A percentile compares a stretch with the other conserved stretches of the same genome.
Evolutionary conservation across 257 asterid genomes (phyloP).

Genomic region (Fraxinus excelsior): DNA sequence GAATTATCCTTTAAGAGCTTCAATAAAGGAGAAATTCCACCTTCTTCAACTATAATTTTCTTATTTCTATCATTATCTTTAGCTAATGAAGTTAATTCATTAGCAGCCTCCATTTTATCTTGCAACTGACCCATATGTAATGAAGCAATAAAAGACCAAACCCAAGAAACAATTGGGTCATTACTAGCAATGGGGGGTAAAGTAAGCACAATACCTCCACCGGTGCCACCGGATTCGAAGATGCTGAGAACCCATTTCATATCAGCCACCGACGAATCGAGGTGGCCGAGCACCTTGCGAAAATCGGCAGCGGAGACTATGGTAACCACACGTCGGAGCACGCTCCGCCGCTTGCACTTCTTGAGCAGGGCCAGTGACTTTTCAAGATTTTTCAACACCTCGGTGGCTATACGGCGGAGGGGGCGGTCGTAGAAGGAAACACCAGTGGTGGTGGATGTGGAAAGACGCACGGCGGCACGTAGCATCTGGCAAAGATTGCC

Average conservation of each 20-base stretch:
- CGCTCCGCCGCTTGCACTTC: conserved; percentile 66
- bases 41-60: conserved; percentile 79
- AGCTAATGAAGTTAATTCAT: conserved; percentile 67
- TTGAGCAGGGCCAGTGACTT: conserved; percentile 51
- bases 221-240: conserved; percentile 55
- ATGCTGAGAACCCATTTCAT: conserved; percentile 68
- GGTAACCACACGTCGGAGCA: conserved; percentile 60
- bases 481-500: conserved; percentile 60
- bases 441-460: conserved; percentile 46
- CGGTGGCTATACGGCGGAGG: conserved; percentile 60
- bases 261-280: conserved; percentile 72
- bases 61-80: conserved; percentile 81
- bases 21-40: conserved; percentile 66
- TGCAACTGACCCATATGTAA: conserved; percentile 57
- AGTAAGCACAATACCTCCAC: conserved; percentile 71
- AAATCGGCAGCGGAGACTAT: conserved; percentile 76
- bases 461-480: conserved; percentile 63
- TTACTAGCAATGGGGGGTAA: conserved; percentile 86
- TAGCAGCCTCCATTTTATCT: conserved; percentile 70
- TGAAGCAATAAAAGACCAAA: conserved; percentile 78
- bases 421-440: conserved; percentile 71
- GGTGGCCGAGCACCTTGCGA: conserved; percentile 49
- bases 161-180: conserved; percentile 84
- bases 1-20: conserved; percentile 65
- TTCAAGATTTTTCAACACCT: conserved; percentile 56